These are phyloP conservation scores for Capsella bursapastoris DNA, from an alignment of 345 rosid genomes.

Conservation along the genomic window DNA sequence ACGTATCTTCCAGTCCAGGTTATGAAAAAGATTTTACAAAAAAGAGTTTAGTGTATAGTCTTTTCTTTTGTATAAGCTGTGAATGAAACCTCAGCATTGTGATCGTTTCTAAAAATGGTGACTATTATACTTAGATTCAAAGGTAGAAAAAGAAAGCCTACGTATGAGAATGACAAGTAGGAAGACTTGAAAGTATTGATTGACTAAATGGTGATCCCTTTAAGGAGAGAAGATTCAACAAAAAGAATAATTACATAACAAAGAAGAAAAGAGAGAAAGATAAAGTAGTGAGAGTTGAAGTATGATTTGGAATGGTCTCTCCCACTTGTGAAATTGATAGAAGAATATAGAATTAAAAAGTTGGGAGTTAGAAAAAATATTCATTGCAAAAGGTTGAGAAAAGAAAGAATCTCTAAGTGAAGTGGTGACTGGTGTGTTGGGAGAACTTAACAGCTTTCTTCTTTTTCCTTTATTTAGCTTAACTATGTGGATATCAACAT, in stretches of 20 bases:
- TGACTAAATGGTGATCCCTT: constrained; percentile 16
- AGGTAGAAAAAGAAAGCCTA: neutral
- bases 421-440: constrained; percentile 34
- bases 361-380: neutral
- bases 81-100: constrained; percentile 3
- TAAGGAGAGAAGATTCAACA: constrained; percentile 13
- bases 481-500: constrained; percentile 2
- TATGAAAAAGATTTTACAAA: neutral
- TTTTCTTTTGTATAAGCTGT: constrained; percentile 1
- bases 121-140: neutral
- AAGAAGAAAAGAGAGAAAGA: neutral
- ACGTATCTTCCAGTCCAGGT: constrained; percentile 18
- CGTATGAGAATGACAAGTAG: neutral
- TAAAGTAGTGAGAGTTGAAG: constrained; percentile 7
- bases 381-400: constrained; percentile 26
- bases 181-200: constrained; percentile 9
- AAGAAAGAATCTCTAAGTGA: constrained; percentile 18
- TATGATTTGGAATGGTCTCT: constrained; percentile 33
- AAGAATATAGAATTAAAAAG: constrained; percentile 2
- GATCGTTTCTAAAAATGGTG: neutral
- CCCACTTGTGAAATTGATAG: constrained; percentile 39
- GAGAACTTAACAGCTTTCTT: neutral
- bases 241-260: constrained; percentile 13
- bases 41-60: constrained; percentile 23
- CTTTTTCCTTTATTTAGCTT: neutral